These are phyloP conservation scores for Rostrohypoxylon terebratum DNA, from an alignment of 495 filamentous ascomycete genomes.

Conservation along the genomic window DNA sequence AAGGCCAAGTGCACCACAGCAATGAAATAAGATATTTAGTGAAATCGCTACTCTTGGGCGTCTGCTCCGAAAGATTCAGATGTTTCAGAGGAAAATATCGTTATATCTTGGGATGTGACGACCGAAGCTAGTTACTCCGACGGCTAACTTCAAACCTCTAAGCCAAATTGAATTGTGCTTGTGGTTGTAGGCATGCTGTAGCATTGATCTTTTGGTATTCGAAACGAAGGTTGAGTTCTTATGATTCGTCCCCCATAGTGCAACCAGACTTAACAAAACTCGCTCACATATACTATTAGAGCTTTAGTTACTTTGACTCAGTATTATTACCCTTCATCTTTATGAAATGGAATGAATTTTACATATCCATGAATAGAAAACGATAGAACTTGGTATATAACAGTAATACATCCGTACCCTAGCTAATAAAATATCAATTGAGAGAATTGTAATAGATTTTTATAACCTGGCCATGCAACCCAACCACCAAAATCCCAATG, in stretches of 20 bases:
- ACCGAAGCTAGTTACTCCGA: background rate
- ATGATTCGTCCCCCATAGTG: too few species aligned
- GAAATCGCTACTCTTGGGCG: background rate
- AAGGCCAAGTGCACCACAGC: constrained; percentile 10
- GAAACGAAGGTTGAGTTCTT: too few species aligned
- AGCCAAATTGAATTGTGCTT: too few species aligned
- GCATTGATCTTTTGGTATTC: too few species aligned
- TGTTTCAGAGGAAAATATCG: background rate
- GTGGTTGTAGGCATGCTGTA: too few species aligned
- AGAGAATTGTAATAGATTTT: constrained; percentile 8
- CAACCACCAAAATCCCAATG: constrained; percentile 15
- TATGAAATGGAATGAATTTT: background rate
- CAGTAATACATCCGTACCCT: background rate
- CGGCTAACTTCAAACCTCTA: too few species aligned
- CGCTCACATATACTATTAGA: background rate
- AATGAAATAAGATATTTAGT: constrained; percentile 23
- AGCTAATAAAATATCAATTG: background rate
- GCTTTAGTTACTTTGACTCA: background rate
- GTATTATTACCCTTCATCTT: background rate
- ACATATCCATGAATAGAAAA: background rate
- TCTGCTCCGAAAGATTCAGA: background rate
- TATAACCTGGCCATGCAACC: constrained; percentile 6
- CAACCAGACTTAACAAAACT: too few species aligned
- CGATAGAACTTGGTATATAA: background rate
- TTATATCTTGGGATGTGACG: background rate